These are phyloP conservation scores for Pseudocercospora macadamiae DNA, from an alignment of 2,329 filamentous ascomycete genomes.

Conservation along the genomic window DNA sequence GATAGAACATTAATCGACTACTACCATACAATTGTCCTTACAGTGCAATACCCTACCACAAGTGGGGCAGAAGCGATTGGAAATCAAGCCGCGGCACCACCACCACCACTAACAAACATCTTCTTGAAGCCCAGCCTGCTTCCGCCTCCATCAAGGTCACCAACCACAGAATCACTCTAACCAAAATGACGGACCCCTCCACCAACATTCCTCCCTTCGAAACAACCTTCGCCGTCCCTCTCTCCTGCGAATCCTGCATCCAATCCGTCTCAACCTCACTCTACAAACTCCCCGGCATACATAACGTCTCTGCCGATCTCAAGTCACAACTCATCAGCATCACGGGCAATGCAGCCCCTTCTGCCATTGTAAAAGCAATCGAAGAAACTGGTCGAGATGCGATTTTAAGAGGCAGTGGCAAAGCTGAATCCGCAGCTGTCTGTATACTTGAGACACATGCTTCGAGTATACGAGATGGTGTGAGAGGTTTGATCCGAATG, in stretches of 20 bases:
- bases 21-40: too few species aligned
- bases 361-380: constrained; percentile 84
- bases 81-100: neutral
- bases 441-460: constrained; percentile 92
- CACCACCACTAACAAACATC: neutral
- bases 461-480: constrained; percentile 53
- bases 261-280: constrained; percentile 81
- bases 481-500: constrained; percentile 88
- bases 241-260: constrained; percentile 88
- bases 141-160: constrained; percentile 2
- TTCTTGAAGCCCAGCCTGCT: neutral
- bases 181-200: neutral
- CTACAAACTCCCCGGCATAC: constrained; percentile 70
- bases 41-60: too few species aligned
- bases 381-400: constrained; percentile 90
- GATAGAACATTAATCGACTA: too few species aligned
- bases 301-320: constrained; percentile 79
- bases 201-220: constrained; percentile 50
- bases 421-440: constrained; percentile 79
- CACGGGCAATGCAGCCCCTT: constrained; percentile 88
- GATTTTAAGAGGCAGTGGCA: constrained; percentile 86
- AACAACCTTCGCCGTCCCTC: constrained; percentile 92
- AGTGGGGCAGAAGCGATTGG: too few species aligned
- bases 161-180: neutral
- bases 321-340: constrained; percentile 81